These are phyloP conservation scores for Rhypophila decipiens DNA, from an alignment of 495 filamentous ascomycete species.

Conservation along the genomic window DNA sequence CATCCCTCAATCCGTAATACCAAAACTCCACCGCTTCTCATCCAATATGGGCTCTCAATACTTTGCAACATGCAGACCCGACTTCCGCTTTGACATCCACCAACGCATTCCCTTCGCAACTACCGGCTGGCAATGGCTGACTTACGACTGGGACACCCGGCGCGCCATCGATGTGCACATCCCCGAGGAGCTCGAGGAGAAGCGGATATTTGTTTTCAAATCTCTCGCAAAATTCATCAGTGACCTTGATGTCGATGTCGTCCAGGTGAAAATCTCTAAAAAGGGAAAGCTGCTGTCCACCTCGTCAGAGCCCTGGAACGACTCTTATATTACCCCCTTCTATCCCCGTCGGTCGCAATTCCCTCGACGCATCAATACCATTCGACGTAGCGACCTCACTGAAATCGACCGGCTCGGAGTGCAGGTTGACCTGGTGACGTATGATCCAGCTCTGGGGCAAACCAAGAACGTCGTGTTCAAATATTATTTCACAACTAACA, in stretches of 20 bases:
- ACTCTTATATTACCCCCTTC: background rate
- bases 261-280: background rate
- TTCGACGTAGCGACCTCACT: constrained; percentile 5
- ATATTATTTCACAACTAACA: constrained; percentile 8
- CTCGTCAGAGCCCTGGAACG: background rate
- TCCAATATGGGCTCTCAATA: no score
- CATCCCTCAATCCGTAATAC: no score
- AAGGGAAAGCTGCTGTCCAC: background rate
- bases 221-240: background rate
- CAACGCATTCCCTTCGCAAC: no score
- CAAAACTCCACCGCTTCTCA: no score
- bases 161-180: background rate
- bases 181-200: background rate
- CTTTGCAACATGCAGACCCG: no score
- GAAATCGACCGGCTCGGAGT: constrained; percentile 7
- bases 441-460: background rate
- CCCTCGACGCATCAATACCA: background rate
- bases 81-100: no score
- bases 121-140: no score
- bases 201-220: background rate
- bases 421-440: constrained; percentile 4
- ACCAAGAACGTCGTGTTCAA: constrained; percentile 10
- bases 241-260: background rate
- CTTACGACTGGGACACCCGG: background rate
- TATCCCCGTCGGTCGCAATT: background rate